phyloP scores from a whole-genome alignment of 352 stramenopile species.

The Pythium utonaiense region DNA sequence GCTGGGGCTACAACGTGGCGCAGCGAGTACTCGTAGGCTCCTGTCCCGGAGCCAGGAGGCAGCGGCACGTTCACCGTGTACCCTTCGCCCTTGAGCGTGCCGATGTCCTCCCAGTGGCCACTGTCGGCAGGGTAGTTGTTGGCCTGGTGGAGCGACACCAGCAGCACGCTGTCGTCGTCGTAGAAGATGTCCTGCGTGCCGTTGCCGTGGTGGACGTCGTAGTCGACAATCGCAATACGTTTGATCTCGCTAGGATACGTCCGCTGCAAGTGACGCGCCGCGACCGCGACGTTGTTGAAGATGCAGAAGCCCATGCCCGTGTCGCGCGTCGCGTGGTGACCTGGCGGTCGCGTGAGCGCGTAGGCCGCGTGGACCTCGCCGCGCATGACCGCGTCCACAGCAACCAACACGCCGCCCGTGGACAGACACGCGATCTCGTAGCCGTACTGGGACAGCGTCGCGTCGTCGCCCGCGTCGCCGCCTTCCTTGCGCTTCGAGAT shows the following conservation, averaged over 20 bases:
- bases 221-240: conserved; percentile 93
- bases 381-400: conserved; percentile 54
- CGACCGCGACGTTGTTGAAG: conserved; percentile 72
- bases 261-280: conserved; percentile 41
- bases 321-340: conserved; percentile 57
- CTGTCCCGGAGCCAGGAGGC: conserved; percentile 66
- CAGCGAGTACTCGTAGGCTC: conserved; percentile 74
- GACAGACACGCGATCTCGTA: conserved; percentile 77
- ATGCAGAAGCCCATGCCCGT: conserved; percentile 71
- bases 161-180: conserved; percentile 66
- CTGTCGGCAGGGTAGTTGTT: conserved; percentile 78
- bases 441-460: conserved; percentile 63
- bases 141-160: conserved; percentile 75
- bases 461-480: conserved; percentile 67
- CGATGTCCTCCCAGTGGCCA: conserved; percentile 41
- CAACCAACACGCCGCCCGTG: conserved; percentile 54
- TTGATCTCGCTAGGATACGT: conserved; percentile 69
- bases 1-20: conserved; percentile 60
- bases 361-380: conserved; percentile 45
- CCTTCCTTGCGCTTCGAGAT: conserved; percentile 53
- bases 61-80: conserved; percentile 87
- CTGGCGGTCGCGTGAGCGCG: conserved; percentile 62
- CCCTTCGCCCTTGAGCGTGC: conserved; percentile 31
- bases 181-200: conserved; percentile 92
- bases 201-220: conserved; percentile 96